Evolutionary conservation across 139 green algal species (phyloP).

Genomic region (Marvania coccoides): DNA sequence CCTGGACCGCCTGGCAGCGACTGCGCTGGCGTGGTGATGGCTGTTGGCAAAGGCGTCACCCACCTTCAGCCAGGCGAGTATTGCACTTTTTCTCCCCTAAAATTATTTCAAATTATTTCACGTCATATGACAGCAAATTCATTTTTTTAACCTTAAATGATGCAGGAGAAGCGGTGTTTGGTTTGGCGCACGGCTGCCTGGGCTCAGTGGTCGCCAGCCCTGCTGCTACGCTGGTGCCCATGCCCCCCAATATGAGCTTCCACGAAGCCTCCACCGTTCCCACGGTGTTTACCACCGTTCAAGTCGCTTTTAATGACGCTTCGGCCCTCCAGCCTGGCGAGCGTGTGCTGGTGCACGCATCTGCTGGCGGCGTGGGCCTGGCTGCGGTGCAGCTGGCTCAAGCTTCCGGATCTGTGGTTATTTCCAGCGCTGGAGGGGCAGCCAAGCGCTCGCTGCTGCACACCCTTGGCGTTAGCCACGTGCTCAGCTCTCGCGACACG

Average conservation of each 20-base stretch:
- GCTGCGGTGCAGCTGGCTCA: constrained; percentile 45
- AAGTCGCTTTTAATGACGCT: constrained; percentile 17
- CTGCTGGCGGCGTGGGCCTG: constrained; percentile 69
- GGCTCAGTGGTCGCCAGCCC: constrained; percentile 50
- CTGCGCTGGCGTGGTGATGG: constrained; percentile 34
- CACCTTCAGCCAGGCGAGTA: constrained; percentile 22
- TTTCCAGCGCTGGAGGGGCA: constrained; percentile 40
- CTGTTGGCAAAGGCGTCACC: neutral
- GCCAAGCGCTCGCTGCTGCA: constrained; percentile 50
- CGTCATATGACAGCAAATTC: too few relatives aligned
- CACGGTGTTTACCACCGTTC: constrained; percentile 68
- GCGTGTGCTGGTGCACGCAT: constrained; percentile 56
- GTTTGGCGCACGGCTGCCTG: constrained; percentile 56
- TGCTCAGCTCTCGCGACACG: constrained; percentile 43
- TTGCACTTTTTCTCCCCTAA: neutral
- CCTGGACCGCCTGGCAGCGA: constrained; percentile 34
- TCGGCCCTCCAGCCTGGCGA: constrained; percentile 29
- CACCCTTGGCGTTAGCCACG: constrained; percentile 23
- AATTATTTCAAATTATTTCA: neutral
- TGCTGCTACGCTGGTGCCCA: constrained; percentile 38
- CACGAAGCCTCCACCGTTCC: constrained; percentile 60
- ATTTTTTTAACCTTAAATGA: neutral
- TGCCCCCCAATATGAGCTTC: constrained; percentile 50
- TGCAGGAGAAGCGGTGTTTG: constrained; percentile 50
- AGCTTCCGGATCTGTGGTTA: constrained; percentile 12